Percentiles rank a stretch among this genome's conserved stretches.
phyloP scores from a whole-genome alignment of 2,329 filamentous ascomycete species.

The Pyrenochaeta sp. region DNA sequence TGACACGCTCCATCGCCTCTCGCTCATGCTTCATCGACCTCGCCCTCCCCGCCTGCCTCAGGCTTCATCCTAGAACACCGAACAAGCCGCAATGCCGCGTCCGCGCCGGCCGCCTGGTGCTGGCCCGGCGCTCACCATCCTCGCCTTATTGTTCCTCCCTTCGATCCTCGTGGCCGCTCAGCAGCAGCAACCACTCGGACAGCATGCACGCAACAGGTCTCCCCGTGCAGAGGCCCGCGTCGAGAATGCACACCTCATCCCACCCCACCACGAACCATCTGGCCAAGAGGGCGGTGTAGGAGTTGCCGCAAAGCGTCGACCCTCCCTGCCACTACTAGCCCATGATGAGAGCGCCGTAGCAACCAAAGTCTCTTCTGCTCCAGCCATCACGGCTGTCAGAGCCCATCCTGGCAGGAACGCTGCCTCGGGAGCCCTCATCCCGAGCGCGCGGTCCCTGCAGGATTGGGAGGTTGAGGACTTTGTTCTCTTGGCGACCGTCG shows the following conservation, averaged over 20 bases:
- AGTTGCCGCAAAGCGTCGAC: conserved; percentile 30
- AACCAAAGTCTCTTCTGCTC: conserved; percentile 80
- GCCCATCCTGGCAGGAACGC: conserved; percentile 77
- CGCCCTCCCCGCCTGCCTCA: conserved; percentile 38
- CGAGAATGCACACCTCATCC: conserved; percentile 30
- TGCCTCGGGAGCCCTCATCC: conserved; percentile 61
- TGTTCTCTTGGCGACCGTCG: conserved; percentile 99
- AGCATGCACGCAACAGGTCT: conserved; percentile 31
- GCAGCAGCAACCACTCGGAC: conserved; percentile 51
- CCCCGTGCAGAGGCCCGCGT: conserved; percentile 37
- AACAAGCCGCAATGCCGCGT: conserved; percentile 45
- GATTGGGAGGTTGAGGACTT: conserved; percentile 99
- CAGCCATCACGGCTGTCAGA: conserved; percentile 88
- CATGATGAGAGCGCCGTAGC: conserved; percentile 91
- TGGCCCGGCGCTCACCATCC: conserved; percentile 46
- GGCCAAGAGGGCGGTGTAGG: conserved; percentile 21
- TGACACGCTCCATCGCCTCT: conserved; percentile 21
- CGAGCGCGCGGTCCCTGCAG: conserved; percentile 91
- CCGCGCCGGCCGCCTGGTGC: conserved; percentile 51
- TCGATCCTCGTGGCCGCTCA: conserved; percentile 49
- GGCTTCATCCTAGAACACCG: conserved; percentile 38
- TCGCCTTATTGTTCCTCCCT: conserved; percentile 48
- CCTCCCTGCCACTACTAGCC: conserved; percentile 41
- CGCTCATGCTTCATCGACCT: conserved; percentile 46
- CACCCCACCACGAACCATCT: conserved; percentile 13